phyloP scores from a whole-genome alignment of 805 yeast species.

The Suhomyces sp. region DNA sequence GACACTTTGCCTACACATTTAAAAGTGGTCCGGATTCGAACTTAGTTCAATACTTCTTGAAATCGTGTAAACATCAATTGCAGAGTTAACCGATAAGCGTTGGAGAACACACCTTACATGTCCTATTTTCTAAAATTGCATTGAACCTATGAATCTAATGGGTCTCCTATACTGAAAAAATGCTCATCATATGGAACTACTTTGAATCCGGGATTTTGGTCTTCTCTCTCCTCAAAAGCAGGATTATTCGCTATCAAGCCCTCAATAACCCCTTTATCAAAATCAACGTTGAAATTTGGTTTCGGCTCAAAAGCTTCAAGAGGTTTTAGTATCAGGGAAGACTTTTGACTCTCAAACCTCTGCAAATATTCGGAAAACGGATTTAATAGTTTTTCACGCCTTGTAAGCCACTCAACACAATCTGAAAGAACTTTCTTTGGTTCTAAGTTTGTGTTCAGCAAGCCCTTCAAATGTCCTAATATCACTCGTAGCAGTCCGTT shows the following conservation, averaged over 20 bases:
- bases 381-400: slow-evolving; percentile 4
- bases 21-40: too few species aligned
- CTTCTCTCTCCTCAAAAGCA: not conserved
- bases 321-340: too few species aligned
- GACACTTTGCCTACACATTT: too few species aligned
- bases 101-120: too few species aligned
- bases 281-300: not conserved
- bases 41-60: too few species aligned
- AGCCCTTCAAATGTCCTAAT: slow-evolving; percentile 19
- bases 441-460: slow-evolving; percentile 19
- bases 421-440: slow-evolving; percentile 16
- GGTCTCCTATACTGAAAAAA: not conserved
- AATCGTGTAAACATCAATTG: too few species aligned
- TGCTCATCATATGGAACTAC: slow-evolving; percentile 1
- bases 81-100: too few species aligned
- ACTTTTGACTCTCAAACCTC: too few species aligned
- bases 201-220: slow-evolving; percentile 4
- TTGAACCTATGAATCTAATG: too few species aligned
- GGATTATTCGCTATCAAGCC: not conserved
- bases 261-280: not conserved
- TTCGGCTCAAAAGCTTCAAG: not conserved
- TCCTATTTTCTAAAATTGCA: too few species aligned
- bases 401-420: slow-evolving; percentile 23
- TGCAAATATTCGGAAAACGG: not conserved
- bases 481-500: slow-evolving; percentile 13